Evolutionary conservation across 2,329 filamentous ascomycete genomes (phyloP), one percentile per base, ranked within the genome.

Genomic region (Ophiosphaerella korrae): DNA sequence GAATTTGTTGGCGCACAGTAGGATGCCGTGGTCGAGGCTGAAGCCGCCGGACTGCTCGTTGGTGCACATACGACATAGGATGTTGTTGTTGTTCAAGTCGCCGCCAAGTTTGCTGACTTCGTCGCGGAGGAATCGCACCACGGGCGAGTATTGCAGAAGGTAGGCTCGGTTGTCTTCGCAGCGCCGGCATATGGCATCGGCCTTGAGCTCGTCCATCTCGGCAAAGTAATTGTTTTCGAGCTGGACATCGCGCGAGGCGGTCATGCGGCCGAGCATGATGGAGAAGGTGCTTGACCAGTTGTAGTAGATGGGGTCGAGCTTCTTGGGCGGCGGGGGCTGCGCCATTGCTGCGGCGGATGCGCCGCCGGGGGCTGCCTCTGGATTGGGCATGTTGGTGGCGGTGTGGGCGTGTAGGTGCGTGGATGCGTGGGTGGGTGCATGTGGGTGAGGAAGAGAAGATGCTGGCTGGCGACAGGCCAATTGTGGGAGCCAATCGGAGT

Each of bases 1-100:
- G 70, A 97, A 84, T 75, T 94, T 88, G 75, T 99, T 99, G 44
- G 94, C 91, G 75, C 94, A 99, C 18, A 99, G 81, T 68, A 95
- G 72, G 57, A 99, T 97, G 33, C 94, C 94, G 71, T 92, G 89
- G 43, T 88, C 82, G 1, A 92, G 87, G 71, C 88, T 88, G 72
- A 97, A 97, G 1, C 94, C 94, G 23, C 93, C 94, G 31, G 83
- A 83, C 70, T 88, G 86, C 41, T 88, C 80, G 44, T 83, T 79
- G 16, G 85, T 86, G 71, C 94, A 99, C 51, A 91, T 84, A 23
- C 87, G 82, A 72, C 94, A 99, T 37, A 88, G 81, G 52, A 99
- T 89, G 68, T 95, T 97, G 58, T 80, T 76, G 7, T 77, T 77
- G 66, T 89, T 86, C 42, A 99, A 79, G 42, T 84, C 78, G 43